Percentiles rank a stretch among this genome's conserved stretches.
phyloP scores from a whole-genome alignment of 345 rosid species.

The Melaleuca quinquenervia region DNA sequence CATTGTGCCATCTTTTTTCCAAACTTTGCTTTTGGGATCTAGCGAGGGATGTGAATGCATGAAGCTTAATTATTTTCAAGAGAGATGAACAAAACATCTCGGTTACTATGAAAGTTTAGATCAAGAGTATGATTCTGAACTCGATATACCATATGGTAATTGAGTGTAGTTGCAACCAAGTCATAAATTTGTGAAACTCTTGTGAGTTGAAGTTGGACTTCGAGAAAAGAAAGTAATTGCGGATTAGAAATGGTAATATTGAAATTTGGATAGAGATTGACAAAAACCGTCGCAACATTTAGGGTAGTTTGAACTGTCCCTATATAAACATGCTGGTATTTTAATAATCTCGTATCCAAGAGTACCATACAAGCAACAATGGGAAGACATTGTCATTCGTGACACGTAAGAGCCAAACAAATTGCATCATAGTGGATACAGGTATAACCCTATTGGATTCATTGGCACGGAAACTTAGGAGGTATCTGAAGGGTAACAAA shows the following conservation, averaged over 20 bases:
- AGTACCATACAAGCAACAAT: not conserved
- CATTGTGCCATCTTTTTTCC: not conserved
- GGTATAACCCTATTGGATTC: not conserved
- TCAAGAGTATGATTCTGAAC: too few relatives aligned
- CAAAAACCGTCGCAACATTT: not conserved
- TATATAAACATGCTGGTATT: not conserved
- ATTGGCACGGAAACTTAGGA: not conserved
- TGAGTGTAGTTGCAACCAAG: not conserved
- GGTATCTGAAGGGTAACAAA: not conserved
- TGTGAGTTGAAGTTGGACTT: too few relatives aligned
- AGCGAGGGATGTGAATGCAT: not conserved
- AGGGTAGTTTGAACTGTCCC: not conserved
- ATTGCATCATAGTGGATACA: not conserved
- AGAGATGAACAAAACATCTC: too few relatives aligned
- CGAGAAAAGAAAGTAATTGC: not conserved
- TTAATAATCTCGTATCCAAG: not conserved
- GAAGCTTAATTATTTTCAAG: too few relatives aligned
- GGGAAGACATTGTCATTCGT: not conserved
- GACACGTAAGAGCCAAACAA: not conserved
- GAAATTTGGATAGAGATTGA: not conserved
- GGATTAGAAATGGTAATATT: not conserved
- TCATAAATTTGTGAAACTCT: too few relatives aligned
- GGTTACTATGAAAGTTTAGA: too few relatives aligned
- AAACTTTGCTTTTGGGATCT: not conserved
- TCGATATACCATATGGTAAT: not conserved